phyloP scores from a whole-genome alignment of 768 basidiomycete species.

The Pleurotus citrinopileatus region DNA sequence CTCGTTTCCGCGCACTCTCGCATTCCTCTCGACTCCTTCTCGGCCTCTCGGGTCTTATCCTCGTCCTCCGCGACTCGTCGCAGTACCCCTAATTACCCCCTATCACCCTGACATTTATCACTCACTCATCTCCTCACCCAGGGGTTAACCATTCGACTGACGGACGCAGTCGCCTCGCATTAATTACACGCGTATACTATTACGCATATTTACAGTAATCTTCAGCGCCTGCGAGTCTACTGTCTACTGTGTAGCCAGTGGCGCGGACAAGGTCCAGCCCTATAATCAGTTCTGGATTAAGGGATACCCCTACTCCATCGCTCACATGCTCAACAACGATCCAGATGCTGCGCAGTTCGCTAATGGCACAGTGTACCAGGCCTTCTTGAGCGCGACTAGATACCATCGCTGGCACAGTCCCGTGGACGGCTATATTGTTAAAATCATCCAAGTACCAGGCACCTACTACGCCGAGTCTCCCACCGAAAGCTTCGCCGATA shows the following conservation, averaged over 20 bases:
- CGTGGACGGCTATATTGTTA: slow-evolving; percentile 40
- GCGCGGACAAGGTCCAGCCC: slow-evolving; percentile 37
- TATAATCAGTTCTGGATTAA: slow-evolving; percentile 60
- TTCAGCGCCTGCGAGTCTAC: slow-evolving; percentile 53
- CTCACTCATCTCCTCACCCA: no score
- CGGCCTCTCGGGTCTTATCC: no score
- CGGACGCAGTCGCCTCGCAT: no score
- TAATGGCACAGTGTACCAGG: slow-evolving; percentile 54
- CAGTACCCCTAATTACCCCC: no score
- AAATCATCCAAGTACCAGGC: slow-evolving; percentile 43
- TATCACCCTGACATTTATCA: no score
- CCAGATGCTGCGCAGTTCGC: slow-evolving; percentile 35
- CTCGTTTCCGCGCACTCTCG: no score
- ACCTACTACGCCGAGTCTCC: slow-evolving; percentile 44
- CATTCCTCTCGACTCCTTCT: no score
- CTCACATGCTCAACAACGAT: slow-evolving; percentile 49
- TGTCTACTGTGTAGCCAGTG: slow-evolving; percentile 36
- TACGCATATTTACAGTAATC: no score
- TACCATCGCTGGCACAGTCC: slow-evolving; percentile 69
- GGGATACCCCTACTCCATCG: slow-evolving; percentile 56
- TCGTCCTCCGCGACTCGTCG: no score
- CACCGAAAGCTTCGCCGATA: neutral
- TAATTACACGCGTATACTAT: no score
- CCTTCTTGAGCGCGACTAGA: slow-evolving; percentile 48
- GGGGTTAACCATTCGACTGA: no score